phyloP scores from a whole-genome alignment of 495 filamentous ascomycete species.

The Pseudoneurospora amorphoporcata region DNA sequence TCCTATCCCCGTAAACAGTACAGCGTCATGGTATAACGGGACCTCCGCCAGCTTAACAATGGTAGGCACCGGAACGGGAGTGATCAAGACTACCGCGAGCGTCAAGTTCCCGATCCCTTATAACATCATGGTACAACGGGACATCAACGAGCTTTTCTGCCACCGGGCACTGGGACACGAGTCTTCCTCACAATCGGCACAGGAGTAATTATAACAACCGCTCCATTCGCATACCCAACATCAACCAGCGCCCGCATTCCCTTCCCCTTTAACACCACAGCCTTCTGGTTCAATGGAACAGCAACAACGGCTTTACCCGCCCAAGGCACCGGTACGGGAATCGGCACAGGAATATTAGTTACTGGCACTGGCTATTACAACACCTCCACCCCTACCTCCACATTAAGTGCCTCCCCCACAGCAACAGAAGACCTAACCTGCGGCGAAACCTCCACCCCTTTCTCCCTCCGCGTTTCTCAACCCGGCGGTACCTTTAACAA shows the following conservation, averaged over 20 bases:
- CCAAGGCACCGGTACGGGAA: neutral
- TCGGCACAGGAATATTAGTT: neutral
- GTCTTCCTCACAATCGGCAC: neutral
- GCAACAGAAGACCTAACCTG: slow-evolving; percentile 16
- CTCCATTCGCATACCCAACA: neutral
- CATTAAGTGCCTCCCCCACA: slow-evolving; percentile 28
- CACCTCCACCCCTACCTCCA: slow-evolving; percentile 20
- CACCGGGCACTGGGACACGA: neutral
- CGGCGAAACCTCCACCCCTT: slow-evolving; percentile 13
- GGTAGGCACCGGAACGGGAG: neutral
- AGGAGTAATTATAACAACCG: neutral
- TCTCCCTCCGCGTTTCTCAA: slow-evolving; percentile 17
- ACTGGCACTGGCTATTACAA: slow-evolving; percentile 1
- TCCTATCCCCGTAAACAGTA: neutral
- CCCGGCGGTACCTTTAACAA: slow-evolving; percentile 18
- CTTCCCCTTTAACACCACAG: neutral
- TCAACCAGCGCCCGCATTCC: neutral
- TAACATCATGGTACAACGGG: neutral
- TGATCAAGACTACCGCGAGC: neutral
- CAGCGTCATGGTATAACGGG: neutral
- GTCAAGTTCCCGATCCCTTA: neutral
- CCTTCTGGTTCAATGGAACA: slow-evolving; percentile 3
- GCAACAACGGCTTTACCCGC: neutral
- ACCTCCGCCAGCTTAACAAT: neutral
- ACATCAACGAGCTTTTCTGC: neutral